These are phyloP conservation scores for Neoboletus magnificus DNA, from an alignment of 768 basidiomycete genomes.

Conservation along the genomic window DNA sequence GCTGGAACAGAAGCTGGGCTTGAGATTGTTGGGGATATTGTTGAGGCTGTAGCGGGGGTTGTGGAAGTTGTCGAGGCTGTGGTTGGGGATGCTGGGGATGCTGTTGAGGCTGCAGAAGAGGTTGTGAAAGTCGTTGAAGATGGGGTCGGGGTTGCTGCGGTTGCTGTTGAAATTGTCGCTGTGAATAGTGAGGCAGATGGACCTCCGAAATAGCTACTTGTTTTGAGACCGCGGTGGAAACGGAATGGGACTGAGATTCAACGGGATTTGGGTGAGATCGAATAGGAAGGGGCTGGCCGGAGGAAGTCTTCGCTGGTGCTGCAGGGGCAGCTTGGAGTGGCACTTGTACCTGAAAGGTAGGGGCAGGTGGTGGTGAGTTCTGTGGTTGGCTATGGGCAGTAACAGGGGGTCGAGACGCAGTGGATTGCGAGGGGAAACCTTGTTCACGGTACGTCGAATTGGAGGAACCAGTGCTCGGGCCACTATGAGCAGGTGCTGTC, in stretches of 20 bases:
- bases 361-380: background rate
- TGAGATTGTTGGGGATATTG: background rate
- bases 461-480: background rate
- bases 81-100: background rate
- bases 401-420: background rate
- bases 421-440: background rate
- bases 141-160: background rate
- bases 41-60: background rate
- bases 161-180: background rate
- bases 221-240: background rate
- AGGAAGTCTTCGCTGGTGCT: background rate
- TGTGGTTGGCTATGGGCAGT: constrained; percentile 1
- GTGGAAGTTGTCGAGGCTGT: background rate
- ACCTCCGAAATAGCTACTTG: background rate
- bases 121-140: constrained; percentile 1
- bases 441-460: background rate
- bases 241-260: constrained; percentile 1
- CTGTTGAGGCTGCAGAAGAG: background rate
- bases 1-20: background rate
- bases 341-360: constrained; percentile 2
- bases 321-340: constrained; percentile 2
- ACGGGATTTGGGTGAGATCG: background rate
- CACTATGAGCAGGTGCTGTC: background rate
- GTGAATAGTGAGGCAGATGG: background rate
- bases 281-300: background rate